Percentiles rank a stretch among this genome's conserved stretches.
phyloP scores from a whole-genome alignment of 352 stramenopile species.

The Phytophthora foliorum region DNA sequence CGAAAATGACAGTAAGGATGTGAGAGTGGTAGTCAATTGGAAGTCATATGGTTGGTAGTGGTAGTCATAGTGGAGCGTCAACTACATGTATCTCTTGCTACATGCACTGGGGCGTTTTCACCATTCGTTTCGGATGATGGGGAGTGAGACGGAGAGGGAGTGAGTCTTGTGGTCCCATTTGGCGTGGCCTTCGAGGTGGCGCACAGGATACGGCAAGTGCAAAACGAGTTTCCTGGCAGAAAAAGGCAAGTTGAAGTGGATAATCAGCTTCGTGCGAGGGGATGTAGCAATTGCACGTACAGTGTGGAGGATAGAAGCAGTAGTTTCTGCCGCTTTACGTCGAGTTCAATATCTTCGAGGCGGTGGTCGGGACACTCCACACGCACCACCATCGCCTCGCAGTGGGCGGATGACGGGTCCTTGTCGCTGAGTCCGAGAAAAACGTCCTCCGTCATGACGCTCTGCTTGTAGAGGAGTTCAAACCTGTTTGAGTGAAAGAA shows the following conservation, averaged over 20 bases:
- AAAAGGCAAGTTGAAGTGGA: constrained; percentile 6
- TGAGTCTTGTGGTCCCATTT: constrained; percentile 73
- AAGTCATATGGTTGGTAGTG: too few relatives aligned
- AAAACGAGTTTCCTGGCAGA: constrained; percentile 69
- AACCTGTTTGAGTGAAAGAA: constrained; percentile 43
- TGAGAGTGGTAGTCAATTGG: too few relatives aligned
- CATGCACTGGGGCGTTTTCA: constrained; percentile 26
- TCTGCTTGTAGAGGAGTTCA: constrained; percentile 90
- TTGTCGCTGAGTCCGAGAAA: constrained; percentile 87
- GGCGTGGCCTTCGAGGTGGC: constrained; percentile 72
- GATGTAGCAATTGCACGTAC: constrained; percentile 35
- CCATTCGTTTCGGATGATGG: constrained; percentile 84
- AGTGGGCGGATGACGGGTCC: constrained; percentile 84
- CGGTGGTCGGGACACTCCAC: constrained; percentile 72
- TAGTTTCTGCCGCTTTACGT: constrained; percentile 85
- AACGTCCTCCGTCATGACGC: constrained; percentile 88
- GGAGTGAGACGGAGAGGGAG: constrained; percentile 68
- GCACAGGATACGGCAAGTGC: constrained; percentile 79
- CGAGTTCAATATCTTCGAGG: constrained; percentile 81
- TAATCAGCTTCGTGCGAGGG: not conserved
- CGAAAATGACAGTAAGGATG: not conserved
- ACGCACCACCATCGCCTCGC: constrained; percentile 83
- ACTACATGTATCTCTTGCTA: not conserved
- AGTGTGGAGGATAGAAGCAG: constrained; percentile 69
- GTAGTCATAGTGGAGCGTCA: not conserved